Evolutionary conservation across 371 early-diverging fungal genomes (phyloP), one percentile per base, ranked within the genome.

Genomic region (Syncephalis plumigaleata): DNA sequence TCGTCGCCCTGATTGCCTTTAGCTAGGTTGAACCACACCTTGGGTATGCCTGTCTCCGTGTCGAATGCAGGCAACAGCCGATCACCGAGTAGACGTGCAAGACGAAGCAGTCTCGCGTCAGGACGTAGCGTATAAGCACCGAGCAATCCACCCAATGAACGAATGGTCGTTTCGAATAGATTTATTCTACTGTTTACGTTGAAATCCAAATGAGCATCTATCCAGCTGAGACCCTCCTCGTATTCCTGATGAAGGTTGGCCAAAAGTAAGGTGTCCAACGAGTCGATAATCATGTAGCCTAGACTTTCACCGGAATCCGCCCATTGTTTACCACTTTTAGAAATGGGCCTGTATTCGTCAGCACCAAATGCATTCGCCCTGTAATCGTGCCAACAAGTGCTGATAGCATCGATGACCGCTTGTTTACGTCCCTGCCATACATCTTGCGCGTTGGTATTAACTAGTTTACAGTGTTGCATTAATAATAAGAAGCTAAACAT

Each of bases 271-370:
- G 92, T 90, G 54, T 91, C 93, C 24, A 93, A 58, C 2, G 88
- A 60, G 55, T 93, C 93, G 3, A 88, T 63, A 49, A 87, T 72
- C 36, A 86, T 87, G 38, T 87, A 67, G 0, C 85, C 83, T 49
- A 84, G 65, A 45, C 60, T 49, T 36, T 55, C 57, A 7, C 31
- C 31, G 7, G 31, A 7, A 31, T 46, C 9, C 1, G 45, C 9
- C 43, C 45, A 45, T 39, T 46, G 45, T 5, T 36, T 20, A 8
- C 51, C 2, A 1, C 36, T 37, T 31, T 73, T 71, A 0, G 75
- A 59, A 1, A 87, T 44, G 1, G 94, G 91, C 22, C 72, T 66
- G 46, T 88, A 82, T 58, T 91, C 89, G 53, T 93, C 91, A 22
- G 52, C 62, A 11, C 89, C 90, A 66, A 77, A 87, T 0, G 87